Base-by-base conservation (phyloP, 2,329 filamentous ascomycete genomes). In the Sclerotiophoma versabilis region DNA sequence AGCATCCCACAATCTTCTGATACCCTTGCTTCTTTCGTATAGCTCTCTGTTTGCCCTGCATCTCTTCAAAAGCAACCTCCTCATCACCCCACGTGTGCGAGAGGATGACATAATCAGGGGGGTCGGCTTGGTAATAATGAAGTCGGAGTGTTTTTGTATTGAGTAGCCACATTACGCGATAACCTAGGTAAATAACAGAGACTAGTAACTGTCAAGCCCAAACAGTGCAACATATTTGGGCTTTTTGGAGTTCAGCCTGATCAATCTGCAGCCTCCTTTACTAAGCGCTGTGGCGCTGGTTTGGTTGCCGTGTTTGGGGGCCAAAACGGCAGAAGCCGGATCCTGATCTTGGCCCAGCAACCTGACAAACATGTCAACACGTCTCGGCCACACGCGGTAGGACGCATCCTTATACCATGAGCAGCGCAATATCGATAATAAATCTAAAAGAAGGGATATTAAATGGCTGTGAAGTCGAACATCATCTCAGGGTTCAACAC, bases 401-500 rank as follows among this genome's bases (percentile, higher is more conserved):
- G n/a, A n/a, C n/a, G n/a, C n/a, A n/a, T n/a, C n/a, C n/a, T n/a
- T n/a, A n/a, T n/a, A n/a, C n/a, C n/a, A n/a, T n/a, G n/a, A n/a
- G n/a, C n/a, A n/a, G n/a, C n/a, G n/a, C n/a, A n/a, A n/a, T n/a
- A n/a, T n/a, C n/a, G n/a, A n/a, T n/a, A n/a, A n/a, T n/a, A n/a
- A n/a, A n/a, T n/a, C n/a, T n/a, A n/a, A n/a, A n/a, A n/a, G 12
- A 17, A 34, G 5, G 4, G 17, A 6, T 7, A 12, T 4, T 19
- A 34, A 15, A 6, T 34, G 3, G 14, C 12, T 20, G 6, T 23
- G 3, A 5, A 11, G 5, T 32, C n/a, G 30, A 23, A 15, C 23
- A 11, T 8, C 3, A 20, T 20, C 9, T 49, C 36, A 55, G 4
- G 52, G 52, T 12, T 55, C 52, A 0, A 70, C 76, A 53, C 76